phyloP scores from a whole-genome alignment of 495 filamentous ascomycete genomes.

The Oleoguttula mirabilis region DNA sequence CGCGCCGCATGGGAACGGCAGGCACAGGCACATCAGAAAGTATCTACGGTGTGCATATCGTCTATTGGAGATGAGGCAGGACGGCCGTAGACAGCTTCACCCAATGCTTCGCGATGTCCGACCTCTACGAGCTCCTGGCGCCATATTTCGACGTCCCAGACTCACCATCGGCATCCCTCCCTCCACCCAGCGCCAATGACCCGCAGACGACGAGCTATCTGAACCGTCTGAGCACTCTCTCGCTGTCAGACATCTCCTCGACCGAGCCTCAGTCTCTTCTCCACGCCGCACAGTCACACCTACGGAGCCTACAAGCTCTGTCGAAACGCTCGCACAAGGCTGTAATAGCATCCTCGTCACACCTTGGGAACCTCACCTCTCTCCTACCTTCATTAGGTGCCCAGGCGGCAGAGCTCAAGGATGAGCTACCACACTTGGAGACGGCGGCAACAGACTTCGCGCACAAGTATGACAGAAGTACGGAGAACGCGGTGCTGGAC shows the following conservation, averaged over 20 bases:
- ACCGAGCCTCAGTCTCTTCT: conserved; percentile 69
- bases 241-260: conserved; percentile 56
- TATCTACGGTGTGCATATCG: too few species aligned
- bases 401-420: conserved; percentile 51
- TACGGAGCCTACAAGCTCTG: conserved; percentile 74
- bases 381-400: conserved; percentile 55
- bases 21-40: too few species aligned
- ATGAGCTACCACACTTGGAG: conserved; percentile 69
- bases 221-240: conserved; percentile 63
- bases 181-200: conserved; percentile 32
- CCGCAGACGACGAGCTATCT: conserved; percentile 55
- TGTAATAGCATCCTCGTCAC: conserved; percentile 67
- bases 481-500: conserved; percentile 62
- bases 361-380: conserved; percentile 56
- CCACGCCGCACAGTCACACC: conserved; percentile 69
- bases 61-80: too few species aligned
- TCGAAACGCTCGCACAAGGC: conserved; percentile 86
- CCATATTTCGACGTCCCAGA: conserved; percentile 42
- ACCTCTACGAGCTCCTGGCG: conserved; percentile 59
- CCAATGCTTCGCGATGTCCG: conserved; percentile 45
- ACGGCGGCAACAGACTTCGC: conserved; percentile 67
- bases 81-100: too few species aligned
- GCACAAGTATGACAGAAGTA: conserved; percentile 62
- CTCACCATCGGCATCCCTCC: conserved; percentile 21
- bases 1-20: too few species aligned